phyloP scores from a whole-genome alignment of 1,139 yeast species.

The Geotrichum klebahnii region DNA sequence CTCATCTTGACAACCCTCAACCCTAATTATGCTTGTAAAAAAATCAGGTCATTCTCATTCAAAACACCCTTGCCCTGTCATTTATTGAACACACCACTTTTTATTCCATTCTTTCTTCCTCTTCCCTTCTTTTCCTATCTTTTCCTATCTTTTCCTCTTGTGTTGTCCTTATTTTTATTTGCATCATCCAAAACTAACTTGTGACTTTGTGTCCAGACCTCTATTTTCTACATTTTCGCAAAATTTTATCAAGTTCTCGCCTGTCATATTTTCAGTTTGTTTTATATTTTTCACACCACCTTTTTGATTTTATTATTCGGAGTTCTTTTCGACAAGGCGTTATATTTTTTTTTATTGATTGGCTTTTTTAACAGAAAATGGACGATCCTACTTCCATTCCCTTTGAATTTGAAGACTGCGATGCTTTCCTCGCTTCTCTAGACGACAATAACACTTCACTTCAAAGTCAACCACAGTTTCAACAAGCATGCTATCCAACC shows the following conservation, averaged over 20 bases:
- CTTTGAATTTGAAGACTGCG: conserved; percentile 32
- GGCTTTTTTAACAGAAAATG: conserved; percentile 12
- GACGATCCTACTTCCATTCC: conserved; percentile 24
- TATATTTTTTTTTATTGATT: neutral
- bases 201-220: no score
- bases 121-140: conserved; percentile 1
- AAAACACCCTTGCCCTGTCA: neutral
- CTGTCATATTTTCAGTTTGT: neutral
- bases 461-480: conserved; percentile 3
- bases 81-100: conserved; percentile 1
- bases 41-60: neutral
- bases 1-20: no score
- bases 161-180: no score
- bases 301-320: neutral
- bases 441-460: conserved; percentile 21
- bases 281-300: neutral
- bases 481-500: neutral
- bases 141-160: no score
- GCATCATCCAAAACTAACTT: no score
- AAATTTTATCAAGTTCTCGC: no score
- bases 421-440: conserved; percentile 27
- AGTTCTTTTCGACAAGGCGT: neutral
- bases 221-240: no score
- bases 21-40: no score
- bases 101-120: neutral